Conservation (phyloP, 345 rosid species). For the Bretschneidera sinensis region DNA sequence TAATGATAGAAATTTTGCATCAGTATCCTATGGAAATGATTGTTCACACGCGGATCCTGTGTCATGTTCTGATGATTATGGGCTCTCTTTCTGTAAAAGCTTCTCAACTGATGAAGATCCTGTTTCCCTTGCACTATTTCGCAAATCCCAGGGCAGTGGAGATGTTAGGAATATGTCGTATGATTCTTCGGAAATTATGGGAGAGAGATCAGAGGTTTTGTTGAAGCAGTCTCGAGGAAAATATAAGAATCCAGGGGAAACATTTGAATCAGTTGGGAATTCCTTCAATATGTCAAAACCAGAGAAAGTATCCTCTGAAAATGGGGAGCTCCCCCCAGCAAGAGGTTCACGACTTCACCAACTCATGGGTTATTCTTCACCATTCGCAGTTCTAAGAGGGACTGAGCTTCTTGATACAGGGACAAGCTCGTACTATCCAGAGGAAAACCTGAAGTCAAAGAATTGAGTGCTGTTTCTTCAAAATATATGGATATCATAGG, state of each 20-base stretch:
- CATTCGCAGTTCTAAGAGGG: slow-evolving; percentile 47
- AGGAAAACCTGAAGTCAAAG: background rate
- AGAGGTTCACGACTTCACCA: slow-evolving; percentile 67
- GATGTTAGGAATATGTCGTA: slow-evolving; percentile 16
- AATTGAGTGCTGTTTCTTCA: slow-evolving; percentile 3
- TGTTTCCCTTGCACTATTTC: slow-evolving; percentile 19
- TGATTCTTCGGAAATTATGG: slow-evolving; percentile 16
- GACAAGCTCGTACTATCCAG: slow-evolving; percentile 5
- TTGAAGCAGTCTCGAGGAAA: slow-evolving; percentile 20
- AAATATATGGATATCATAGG: background rate
- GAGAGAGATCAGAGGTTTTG: slow-evolving; percentile 25
- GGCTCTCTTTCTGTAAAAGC: slow-evolving; percentile 23
- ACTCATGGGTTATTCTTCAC: slow-evolving; percentile 84
- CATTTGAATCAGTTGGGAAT: slow-evolving; percentile 27
- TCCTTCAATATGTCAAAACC: slow-evolving; percentile 23
- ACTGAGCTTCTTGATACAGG: slow-evolving; percentile 14
- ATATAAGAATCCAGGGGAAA: slow-evolving; percentile 24
- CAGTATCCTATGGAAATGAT: slow-evolving; percentile 19
- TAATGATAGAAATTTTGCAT: slow-evolving; percentile 14
- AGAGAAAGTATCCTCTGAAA: slow-evolving; percentile 35
- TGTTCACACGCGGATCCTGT: slow-evolving; percentile 20
- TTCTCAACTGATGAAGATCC: slow-evolving; percentile 27
- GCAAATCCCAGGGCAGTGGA: slow-evolving; percentile 5
- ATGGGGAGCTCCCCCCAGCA: slow-evolving; percentile 32
- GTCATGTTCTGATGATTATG: slow-evolving; percentile 37